Conservation (phyloP, 805 yeast species). For the Metschnikowia gelsemii region DNA sequence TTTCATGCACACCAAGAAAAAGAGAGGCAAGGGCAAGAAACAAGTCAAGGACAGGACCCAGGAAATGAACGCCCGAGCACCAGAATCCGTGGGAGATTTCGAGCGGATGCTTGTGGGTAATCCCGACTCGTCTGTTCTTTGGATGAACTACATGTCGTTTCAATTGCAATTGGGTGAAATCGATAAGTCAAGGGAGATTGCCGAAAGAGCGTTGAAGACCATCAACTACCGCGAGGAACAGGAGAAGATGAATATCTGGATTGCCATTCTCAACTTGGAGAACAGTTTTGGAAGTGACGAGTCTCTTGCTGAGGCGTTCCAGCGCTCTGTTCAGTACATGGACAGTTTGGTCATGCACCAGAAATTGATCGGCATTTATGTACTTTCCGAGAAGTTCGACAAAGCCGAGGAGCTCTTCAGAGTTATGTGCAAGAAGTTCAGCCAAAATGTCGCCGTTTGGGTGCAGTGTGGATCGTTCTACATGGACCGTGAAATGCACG, state of each 20-base stretch:
- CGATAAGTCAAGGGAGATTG: constrained; percentile 92
- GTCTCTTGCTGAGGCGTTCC: constrained; percentile 74
- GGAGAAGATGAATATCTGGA: constrained; percentile 93
- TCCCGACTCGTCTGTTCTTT: constrained; percentile 87
- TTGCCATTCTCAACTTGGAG: constrained; percentile 90
- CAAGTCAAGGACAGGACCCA: constrained; percentile 78
- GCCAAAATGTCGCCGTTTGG: constrained; percentile 74
- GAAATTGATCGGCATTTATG: constrained; percentile 72
- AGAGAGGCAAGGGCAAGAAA: constrained; percentile 48
- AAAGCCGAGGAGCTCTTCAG: constrained; percentile 71
- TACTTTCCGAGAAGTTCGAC: constrained; percentile 66
- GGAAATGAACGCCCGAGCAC: constrained; percentile 78
- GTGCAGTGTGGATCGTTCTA: constrained; percentile 74
- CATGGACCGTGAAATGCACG: constrained; percentile 54
- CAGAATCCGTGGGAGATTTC: constrained; percentile 88
- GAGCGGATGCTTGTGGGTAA: constrained; percentile 89
- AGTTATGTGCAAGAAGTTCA: constrained; percentile 71
- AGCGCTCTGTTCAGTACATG: constrained; percentile 86
- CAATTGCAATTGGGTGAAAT: constrained; percentile 91
- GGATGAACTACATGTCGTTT: constrained; percentile 99
- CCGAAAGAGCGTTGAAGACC: constrained; percentile 86
- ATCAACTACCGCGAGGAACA: constrained; percentile 89
- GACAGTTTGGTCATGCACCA: constrained; percentile 81
- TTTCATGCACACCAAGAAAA: constrained; percentile 49
- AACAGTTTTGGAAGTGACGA: constrained; percentile 89